Base-by-base conservation (phyloP, 2,329 filamentous ascomycete genomes). In the Coniochaeta hoffmannii region DNA sequence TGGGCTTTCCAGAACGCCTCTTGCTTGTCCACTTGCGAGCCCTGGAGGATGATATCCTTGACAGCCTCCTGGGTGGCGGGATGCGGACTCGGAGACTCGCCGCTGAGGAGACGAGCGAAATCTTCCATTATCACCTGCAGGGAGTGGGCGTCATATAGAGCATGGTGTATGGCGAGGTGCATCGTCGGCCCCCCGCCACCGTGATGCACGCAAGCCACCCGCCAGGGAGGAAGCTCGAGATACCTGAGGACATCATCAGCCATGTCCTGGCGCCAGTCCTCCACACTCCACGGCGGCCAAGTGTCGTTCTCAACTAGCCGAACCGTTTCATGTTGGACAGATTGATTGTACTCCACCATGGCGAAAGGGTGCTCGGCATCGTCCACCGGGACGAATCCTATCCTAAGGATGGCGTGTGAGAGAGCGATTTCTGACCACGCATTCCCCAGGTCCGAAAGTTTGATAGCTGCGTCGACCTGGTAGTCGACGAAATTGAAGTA, bases 71-170 rank as follows among this genome's bases (percentile, higher is more conserved):
- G 61, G 0, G 36, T 64, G 1, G 17, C n/a, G 1, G 71, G 53
- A 1, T 56, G 11, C 2, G 63, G 11, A 1, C 26, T 1, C 8
- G 54, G 14, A 1, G n/a, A 4, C 2, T 28, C 57, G 4, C 64
- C 67, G 9, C 64, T 57, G 32, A 80, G 75, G 11, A 68, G 63
- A 34, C 61, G 63, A 2, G 69, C 63, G 12, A 96, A 73, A 61
- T 87, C 81, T 0, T 73, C 64, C 1, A 96, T 69, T 1, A 97
- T 77, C 0, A 76, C 64, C 3, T 81, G 74, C 11, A 97, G 72
- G 9, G 90, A 91, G 38, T 83, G 77, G 0, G 90, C 92, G 71
- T 97, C 92, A 61, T 95, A 97, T 0, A 97, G 73, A 0, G 89
- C 88, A 70, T 97, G 92, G 59, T 95, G 87, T 2, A 90, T 76